Percentiles rank a stretch among this genome's conserved stretches.
Evolutionary conservation across 352 stramenopile genomes (phyloP).

Genomic region (Halophytophthora polymorphica): DNA sequence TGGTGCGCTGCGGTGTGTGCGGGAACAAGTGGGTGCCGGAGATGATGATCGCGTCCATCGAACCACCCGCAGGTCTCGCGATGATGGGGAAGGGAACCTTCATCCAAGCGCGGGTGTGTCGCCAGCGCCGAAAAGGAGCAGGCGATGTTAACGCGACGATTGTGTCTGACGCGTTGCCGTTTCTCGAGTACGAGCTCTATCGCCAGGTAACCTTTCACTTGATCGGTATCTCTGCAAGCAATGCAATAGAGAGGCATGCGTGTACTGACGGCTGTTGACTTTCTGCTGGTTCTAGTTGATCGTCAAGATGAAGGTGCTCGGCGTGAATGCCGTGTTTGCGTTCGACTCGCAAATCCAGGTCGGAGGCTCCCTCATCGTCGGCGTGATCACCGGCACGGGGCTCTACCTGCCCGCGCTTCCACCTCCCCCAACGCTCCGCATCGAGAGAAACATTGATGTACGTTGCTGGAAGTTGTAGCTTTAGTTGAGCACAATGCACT

Average conservation of each 20-base stretch:
- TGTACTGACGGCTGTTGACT: conserved; percentile 5
- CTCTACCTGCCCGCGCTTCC: conserved; percentile 94
- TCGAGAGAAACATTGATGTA: conserved; percentile 94
- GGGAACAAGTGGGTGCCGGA: conserved; percentile 98
- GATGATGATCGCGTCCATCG: conserved; percentile 91
- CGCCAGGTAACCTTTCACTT: conserved; percentile 78
- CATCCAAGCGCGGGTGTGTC: conserved; percentile 95
- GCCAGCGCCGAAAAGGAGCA: conserved; percentile 87
- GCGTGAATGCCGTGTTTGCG: conserved; percentile 96
- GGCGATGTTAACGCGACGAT: conserved; percentile 95
- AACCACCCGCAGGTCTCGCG: conserved; percentile 72
- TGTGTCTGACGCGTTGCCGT: conserved; percentile 96
- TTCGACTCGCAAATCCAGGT: conserved; percentile 92
- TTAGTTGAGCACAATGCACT: background rate
- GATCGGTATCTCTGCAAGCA: background rate
- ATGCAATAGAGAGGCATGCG: conserved; percentile 1
- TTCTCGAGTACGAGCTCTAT: conserved; percentile 98
- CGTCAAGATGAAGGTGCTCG: conserved; percentile 91
- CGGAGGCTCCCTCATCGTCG: conserved; percentile 84
- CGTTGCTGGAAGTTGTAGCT: conserved; percentile 3
- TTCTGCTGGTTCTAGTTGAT: conserved; percentile 44
- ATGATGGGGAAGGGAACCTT: conserved; percentile 92
- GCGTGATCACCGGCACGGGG: conserved; percentile 89
- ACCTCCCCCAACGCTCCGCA: conserved; percentile 89
- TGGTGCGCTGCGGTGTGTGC: conserved; percentile 95